A percentile compares a stretch with the other conserved stretches of the same genome.
Conservation (phyloP, 345 rosid genomes). For the Nasturtium officinale region DNA sequence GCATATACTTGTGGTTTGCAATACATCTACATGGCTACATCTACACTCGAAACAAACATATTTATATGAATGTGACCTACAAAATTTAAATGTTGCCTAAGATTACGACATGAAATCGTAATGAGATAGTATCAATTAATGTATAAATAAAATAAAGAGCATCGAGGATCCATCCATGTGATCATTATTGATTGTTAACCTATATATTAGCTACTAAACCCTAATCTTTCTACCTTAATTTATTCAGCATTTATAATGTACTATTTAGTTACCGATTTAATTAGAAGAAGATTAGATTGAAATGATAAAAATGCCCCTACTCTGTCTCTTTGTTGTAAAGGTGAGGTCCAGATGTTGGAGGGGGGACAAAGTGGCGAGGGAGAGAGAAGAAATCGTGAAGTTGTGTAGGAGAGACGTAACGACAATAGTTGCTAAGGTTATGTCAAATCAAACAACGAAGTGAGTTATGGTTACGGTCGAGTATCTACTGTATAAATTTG, state of each 20-base stretch:
- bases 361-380: conserved; percentile 36
- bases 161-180: conserved; percentile 26
- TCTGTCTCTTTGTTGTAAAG: conserved; percentile 11
- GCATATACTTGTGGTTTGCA: too few relatives aligned
- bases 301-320: conserved; percentile 1
- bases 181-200: not conserved
- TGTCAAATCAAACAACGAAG: conserved; percentile 30
- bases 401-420: conserved; percentile 16
- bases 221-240: not conserved
- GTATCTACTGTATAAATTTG: not conserved
- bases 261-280: not conserved
- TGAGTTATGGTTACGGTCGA: not conserved
- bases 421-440: conserved; percentile 30
- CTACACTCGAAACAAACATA: not conserved
- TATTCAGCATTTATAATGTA: too few relatives aligned
- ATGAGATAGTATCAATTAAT: not conserved
- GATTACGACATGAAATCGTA: conserved; percentile 19
- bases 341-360: conserved; percentile 35
- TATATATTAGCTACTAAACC: not conserved
- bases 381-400: conserved; percentile 30
- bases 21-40: not conserved
- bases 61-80: not conserved
- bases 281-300: not conserved
- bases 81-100: not conserved
- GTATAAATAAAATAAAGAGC: not conserved